Conservation (phyloP, 768 basidiomycete species). For the Gelatoporia subvermispora region DNA sequence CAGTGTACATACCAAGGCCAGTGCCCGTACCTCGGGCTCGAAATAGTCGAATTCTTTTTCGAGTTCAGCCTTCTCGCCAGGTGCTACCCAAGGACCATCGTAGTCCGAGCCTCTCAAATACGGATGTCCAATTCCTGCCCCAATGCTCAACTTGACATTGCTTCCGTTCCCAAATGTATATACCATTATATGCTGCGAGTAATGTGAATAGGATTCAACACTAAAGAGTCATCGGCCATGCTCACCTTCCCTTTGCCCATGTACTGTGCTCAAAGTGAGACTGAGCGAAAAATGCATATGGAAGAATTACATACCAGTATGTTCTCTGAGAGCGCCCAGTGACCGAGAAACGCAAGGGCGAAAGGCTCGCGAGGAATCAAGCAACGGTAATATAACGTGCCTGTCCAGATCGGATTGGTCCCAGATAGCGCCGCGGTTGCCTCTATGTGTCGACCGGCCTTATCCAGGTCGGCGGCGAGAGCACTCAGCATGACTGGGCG, state of each 20-base stretch:
- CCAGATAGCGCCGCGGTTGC: slow-evolving; percentile 16
- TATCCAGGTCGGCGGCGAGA: slow-evolving; percentile 21
- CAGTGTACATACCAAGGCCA: slow-evolving; percentile 15
- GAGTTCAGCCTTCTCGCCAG: slow-evolving; percentile 15
- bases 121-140: slow-evolving; percentile 13
- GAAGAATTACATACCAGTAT: slow-evolving; percentile 16
- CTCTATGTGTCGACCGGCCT: slow-evolving; percentile 19
- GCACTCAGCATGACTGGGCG: slow-evolving; percentile 14
- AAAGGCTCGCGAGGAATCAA: slow-evolving; percentile 28
- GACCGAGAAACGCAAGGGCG: too few relatives aligned
- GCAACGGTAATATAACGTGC: slow-evolving; percentile 41
- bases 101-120: slow-evolving; percentile 14
- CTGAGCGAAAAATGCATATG: slow-evolving; percentile 7
- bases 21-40: slow-evolving; percentile 15
- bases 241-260: slow-evolving; percentile 18
- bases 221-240: background rate
- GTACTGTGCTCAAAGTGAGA: slow-evolving; percentile 14
- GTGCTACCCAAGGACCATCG: slow-evolving; percentile 14
- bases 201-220: slow-evolving; percentile 3
- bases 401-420: slow-evolving; percentile 41
- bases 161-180: slow-evolving; percentile 21
- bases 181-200: slow-evolving; percentile 30
- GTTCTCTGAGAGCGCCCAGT: slow-evolving; percentile 14
- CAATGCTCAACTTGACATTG: slow-evolving; percentile 33
- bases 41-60: slow-evolving; percentile 10